phyloP scores from a whole-genome alignment of 2,329 filamentous ascomycete species.

The Clonostachys rhizophaga region DNA sequence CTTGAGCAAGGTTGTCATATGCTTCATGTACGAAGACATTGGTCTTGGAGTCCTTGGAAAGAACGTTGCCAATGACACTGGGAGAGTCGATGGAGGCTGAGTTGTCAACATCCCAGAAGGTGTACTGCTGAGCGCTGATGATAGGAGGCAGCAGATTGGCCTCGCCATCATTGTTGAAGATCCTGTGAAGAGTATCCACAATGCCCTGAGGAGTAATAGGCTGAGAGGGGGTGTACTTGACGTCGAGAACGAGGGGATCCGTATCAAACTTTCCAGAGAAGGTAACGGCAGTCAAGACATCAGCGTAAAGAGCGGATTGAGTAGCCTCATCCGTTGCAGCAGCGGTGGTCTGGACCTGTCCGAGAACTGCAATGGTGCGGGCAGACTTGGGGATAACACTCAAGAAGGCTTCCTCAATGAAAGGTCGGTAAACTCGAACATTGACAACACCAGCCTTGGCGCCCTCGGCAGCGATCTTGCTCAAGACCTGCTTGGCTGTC shows the following conservation, averaged over 20 bases:
- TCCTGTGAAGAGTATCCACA: conserved; percentile 42
- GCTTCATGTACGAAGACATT: conserved; percentile 58
- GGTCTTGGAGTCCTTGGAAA: conserved; percentile 67
- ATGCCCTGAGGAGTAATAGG: conserved; percentile 51
- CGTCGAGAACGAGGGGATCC: conserved; percentile 65
- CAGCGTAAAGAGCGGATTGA: conserved; percentile 85
- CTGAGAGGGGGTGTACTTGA: conserved; percentile 80
- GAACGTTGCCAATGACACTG: conserved; percentile 48
- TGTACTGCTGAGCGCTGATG: conserved; percentile 72
- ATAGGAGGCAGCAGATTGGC: conserved; percentile 32
- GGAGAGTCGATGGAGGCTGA: conserved; percentile 64
- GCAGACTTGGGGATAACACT: conserved; percentile 72
- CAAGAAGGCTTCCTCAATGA: conserved; percentile 91
- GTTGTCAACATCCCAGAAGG: conserved; percentile 87
- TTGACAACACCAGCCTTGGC: conserved; percentile 82
- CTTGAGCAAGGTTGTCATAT: conserved; percentile 63
- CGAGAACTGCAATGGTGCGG: conserved; percentile 76
- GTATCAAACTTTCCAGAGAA: conserved; percentile 67
- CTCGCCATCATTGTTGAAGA: conserved; percentile 50
- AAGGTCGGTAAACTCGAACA: conserved; percentile 90
- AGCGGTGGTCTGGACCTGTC: conserved; percentile 74
- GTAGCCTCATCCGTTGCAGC: conserved; percentile 70
- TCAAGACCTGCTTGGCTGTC: conserved; percentile 75
- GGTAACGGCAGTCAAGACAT: conserved; percentile 79
- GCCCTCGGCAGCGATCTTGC: conserved; percentile 66